These are phyloP conservation scores for Gregarina niphandrodes DNA, from an alignment of 169 alveolate genomes.

Conservation along the genomic window DNA sequence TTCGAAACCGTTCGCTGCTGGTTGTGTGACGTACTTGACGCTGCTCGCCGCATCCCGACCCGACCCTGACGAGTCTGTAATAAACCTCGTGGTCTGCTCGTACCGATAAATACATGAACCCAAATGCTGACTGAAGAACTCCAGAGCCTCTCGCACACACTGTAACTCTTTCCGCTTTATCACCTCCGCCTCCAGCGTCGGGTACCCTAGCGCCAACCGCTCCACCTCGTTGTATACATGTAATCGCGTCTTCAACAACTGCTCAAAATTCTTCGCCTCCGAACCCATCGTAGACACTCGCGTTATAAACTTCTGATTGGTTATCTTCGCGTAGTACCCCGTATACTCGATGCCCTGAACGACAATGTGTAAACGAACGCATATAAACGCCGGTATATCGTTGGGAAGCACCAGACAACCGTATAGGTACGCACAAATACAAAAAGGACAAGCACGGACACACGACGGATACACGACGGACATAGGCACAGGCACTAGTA, in stretches of 20 bases:
- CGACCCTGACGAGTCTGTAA: conserved; percentile 1
- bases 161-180: neutral
- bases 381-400: no score
- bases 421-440: no score
- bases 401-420: no score
- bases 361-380: no score
- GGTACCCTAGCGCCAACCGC: neutral
- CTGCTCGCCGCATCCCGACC: neutral
- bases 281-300: conserved; percentile 41
- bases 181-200: neutral
- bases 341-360: no score
- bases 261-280: neutral
- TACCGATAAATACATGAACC: conserved; percentile 1
- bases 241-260: neutral
- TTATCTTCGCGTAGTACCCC: conserved; percentile 46
- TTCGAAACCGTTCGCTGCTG: neutral
- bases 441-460: no score
- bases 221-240: neutral
- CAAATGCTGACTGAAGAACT: conserved; percentile 3
- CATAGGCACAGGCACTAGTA: neutral
- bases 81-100: neutral
- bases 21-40: neutral
- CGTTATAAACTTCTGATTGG: conserved; percentile 56
- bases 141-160: conserved; percentile 5
- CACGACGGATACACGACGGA: conserved; percentile 2